Evolutionary conservation across 768 basidiomycete species (phyloP), one percentile per base, ranked within the genome.

Genomic region (Pleurotus salmoneostramineus): DNA sequence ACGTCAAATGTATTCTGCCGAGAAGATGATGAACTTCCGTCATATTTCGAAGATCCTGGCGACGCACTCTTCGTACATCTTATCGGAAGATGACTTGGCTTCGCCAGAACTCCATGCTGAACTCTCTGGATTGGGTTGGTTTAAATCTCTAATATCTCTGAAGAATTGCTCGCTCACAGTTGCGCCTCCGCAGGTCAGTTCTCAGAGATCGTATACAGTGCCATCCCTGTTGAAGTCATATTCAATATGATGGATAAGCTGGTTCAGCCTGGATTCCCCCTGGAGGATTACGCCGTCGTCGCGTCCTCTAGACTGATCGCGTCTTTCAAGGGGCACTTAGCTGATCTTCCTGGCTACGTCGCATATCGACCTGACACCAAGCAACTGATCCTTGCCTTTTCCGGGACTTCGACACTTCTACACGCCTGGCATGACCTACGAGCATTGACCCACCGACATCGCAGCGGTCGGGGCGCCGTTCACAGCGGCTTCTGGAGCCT

Each of bases 401-500:
- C 78, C 15, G 83, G 83, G 5, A 84, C 83, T 0, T 66, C 74
- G 7, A 71, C 72, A 2, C 37, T 71, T 6, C 62, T 62, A 52
- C 83, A 83, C 56, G 77, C 77, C 5, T 61, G 82, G 14, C 73
- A 81, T 51, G 81, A 85, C 65, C 47, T 84, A 17, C 70, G 76
- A 15, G 67, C 72, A 31, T 66, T 74, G 31, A 72, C 72, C 59
- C 67, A 67, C 33, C 58, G 65, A 0, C 77, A 82, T 62, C 77
- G 73, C 5, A 74, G 74, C 33, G 69, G 69, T 42, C 60, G 65
- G 7, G 74, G 76, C 8, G 56, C 58, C 3, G 79, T 84, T 17
- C 84, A 86, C 63, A 68, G 75, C 10, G 83, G 84, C 2, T 84
- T 85, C 63, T 84, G 80, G 79, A 63, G 67, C 14, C 60, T 85